Conservation (phyloP, 2,329 filamentous ascomycete species). For the Macrophomina pseudophaseolina region DNA sequence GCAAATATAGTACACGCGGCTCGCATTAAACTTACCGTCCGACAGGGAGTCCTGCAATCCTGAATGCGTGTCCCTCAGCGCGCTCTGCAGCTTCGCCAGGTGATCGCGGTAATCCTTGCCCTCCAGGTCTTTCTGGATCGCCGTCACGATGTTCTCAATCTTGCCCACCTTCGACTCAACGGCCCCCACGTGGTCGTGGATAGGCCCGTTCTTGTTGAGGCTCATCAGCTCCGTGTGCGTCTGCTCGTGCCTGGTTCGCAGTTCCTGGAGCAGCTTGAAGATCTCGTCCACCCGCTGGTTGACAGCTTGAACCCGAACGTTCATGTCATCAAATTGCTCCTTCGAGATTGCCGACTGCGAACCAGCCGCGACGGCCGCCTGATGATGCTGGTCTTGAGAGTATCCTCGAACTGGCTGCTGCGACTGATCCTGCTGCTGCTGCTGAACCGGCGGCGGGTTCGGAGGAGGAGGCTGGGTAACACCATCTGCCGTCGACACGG, state of each 20-base stretch:
- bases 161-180: constrained; percentile 54
- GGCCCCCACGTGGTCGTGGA: constrained; percentile 39
- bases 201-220: constrained; percentile 34
- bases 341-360: background rate
- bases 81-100: constrained; percentile 59
- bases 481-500: constrained; percentile 63
- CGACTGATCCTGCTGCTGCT: constrained; percentile 31
- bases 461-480: constrained; percentile 32
- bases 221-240: constrained; percentile 60
- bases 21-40: constrained; percentile 48
- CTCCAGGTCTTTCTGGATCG: constrained; percentile 60
- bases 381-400: background rate
- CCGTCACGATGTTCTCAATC: constrained; percentile 58
- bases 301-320: constrained; percentile 78
- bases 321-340: constrained; percentile 80
- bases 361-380: background rate
- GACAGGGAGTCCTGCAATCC: constrained; percentile 48
- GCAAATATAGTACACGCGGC: constrained; percentile 52
- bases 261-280: constrained; percentile 61
- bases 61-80: constrained; percentile 59
- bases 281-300: constrained; percentile 71
- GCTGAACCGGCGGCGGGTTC: constrained; percentile 31
- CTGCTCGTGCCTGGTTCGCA: constrained; percentile 59
- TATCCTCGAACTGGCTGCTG: constrained; percentile 31
- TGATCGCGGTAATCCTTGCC: constrained; percentile 62